Evolutionary conservation across 192 early-diverging fungal genomes (phyloP).

Genomic region (Coemansia sp.): DNA sequence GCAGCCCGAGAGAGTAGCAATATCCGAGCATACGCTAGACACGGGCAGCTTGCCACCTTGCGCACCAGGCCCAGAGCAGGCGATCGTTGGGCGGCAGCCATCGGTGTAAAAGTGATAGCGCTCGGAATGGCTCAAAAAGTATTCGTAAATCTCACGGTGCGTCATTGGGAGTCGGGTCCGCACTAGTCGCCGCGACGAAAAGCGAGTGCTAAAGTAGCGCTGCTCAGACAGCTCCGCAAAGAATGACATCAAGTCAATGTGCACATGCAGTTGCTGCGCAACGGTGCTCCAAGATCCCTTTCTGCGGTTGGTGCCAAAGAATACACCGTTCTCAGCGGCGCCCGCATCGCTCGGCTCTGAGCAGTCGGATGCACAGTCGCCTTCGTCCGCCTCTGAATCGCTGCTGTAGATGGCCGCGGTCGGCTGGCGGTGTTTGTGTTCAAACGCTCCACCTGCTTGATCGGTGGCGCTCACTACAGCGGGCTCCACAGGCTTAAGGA

Average conservation of each 20-base stretch:
- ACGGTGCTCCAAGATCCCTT: constrained; percentile 10
- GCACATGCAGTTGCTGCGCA: constrained; percentile 44
- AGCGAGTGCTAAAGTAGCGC: constrained; percentile 54
- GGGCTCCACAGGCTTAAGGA: constrained; percentile 26
- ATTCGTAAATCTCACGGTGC: constrained; percentile 50
- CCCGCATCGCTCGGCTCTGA: constrained; percentile 22
- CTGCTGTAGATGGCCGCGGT: constrained; percentile 24
- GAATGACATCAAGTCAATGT: constrained; percentile 44
- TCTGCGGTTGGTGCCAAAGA: background rate
- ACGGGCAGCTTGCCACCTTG: constrained; percentile 9
- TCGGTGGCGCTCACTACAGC: background rate
- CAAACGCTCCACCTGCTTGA: background rate
- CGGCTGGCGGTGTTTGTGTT: background rate
- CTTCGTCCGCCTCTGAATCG: constrained; percentile 24
- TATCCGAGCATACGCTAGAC: constrained; percentile 17
- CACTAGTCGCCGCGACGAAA: constrained; percentile 48
- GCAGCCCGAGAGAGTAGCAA: constrained; percentile 45
- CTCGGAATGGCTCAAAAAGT: constrained; percentile 42
- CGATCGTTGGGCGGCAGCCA: constrained; percentile 28
- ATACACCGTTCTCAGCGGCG: background rate
- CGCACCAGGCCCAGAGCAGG: background rate
- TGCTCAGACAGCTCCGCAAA: constrained; percentile 35
- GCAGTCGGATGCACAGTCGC: constrained; percentile 5
- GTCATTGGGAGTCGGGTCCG: constrained; percentile 30
- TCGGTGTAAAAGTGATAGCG: constrained; percentile 45